phyloP scores from a whole-genome alignment of 2,329 filamentous ascomycete species.

The Cordyceps tenuipes region DNA sequence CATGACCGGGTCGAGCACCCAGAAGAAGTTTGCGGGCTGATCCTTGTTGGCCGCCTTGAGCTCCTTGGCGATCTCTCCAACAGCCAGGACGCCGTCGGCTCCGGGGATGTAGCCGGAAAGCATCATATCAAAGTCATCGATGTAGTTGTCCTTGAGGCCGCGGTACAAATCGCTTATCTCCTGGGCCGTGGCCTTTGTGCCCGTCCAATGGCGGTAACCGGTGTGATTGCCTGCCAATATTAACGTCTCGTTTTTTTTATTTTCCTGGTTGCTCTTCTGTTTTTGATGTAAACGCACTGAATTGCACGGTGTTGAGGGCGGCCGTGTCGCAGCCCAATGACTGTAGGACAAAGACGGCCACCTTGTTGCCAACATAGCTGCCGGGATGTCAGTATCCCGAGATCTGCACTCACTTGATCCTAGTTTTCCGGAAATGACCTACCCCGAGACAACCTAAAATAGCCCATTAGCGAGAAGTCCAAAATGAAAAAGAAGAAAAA shows the following conservation, averaged over 20 bases:
- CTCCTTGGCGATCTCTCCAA: constrained; percentile 76
- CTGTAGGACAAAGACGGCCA: constrained; percentile 92
- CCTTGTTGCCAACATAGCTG: constrained; percentile 96
- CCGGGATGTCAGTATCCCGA: not conserved
- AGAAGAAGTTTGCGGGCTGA: constrained; percentile 76
- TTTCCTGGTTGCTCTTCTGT: not conserved
- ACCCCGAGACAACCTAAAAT: constrained; percentile 37
- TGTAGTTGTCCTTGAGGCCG: constrained; percentile 72
- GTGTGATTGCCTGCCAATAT: constrained; percentile 79
- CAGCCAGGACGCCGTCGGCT: constrained; percentile 71
- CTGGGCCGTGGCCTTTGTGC: constrained; percentile 69
- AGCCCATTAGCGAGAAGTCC: not conserved
- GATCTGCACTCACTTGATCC: not conserved
- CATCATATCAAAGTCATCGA: constrained; percentile 89
- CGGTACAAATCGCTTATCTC: constrained; percentile 80
- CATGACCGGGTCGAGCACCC: constrained; percentile 98
- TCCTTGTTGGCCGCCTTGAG: constrained; percentile 57
- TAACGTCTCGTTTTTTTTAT: not conserved
- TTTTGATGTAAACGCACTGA: constrained; percentile 53
- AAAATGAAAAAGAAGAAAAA: too few relatives aligned
- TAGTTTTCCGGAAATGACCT: not conserved
- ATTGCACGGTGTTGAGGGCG: constrained; percentile 92
- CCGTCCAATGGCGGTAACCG: constrained; percentile 81
- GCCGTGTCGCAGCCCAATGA: constrained; percentile 88
- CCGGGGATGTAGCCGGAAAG: constrained; percentile 91